Percentiles rank a stretch among this genome's conserved stretches.
Evolutionary conservation across 2,329 filamentous ascomycete species (phyloP).

Genomic region (Colletotrichum eremochloae): DNA sequence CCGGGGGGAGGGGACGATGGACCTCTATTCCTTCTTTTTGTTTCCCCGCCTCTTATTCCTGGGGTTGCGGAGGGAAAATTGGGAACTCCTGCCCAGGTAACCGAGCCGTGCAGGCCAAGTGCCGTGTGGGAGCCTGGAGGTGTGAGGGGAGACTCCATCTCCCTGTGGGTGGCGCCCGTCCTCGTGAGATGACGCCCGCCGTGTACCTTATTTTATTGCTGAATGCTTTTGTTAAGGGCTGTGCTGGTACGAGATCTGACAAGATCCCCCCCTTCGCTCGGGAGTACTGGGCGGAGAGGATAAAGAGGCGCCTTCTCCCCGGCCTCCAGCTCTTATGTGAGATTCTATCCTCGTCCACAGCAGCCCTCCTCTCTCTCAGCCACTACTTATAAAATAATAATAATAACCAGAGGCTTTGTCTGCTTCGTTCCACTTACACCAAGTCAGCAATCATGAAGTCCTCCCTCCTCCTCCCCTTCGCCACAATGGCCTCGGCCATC

Average conservation of each 20-base stretch:
- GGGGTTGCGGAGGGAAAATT: neutral
- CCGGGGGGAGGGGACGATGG: neutral
- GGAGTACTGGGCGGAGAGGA: conserved; percentile 12
- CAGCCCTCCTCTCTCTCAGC: neutral
- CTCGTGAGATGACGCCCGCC: conserved; percentile 23
- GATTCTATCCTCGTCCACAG: neutral
- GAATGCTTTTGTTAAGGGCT: neutral
- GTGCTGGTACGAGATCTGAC: neutral
- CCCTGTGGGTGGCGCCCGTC: conserved; percentile 15
- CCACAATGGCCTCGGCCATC: conserved; percentile 45
- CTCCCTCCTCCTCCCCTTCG: conserved; percentile 41
- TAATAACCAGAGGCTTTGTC: neutral
- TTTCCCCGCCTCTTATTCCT: neutral
- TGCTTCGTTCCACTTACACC: conserved; percentile 2
- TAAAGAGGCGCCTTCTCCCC: conserved; percentile 22
- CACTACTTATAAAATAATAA: neutral
- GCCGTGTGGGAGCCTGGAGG: neutral
- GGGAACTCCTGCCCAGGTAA: neutral
- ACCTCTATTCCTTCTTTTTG: neutral
- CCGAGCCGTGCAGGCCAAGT: conserved; percentile 4
- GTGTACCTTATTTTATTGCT: neutral
- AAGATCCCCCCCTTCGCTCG: neutral
- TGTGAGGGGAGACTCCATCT: neutral
- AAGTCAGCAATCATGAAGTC: conserved; percentile 43
- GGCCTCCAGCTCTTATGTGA: neutral